Evolutionary conservation across 371 early-diverging fungal species (phyloP), one percentile per base, ranked within the genome.

Genomic region (Quaeritorhiza haematococci): DNA sequence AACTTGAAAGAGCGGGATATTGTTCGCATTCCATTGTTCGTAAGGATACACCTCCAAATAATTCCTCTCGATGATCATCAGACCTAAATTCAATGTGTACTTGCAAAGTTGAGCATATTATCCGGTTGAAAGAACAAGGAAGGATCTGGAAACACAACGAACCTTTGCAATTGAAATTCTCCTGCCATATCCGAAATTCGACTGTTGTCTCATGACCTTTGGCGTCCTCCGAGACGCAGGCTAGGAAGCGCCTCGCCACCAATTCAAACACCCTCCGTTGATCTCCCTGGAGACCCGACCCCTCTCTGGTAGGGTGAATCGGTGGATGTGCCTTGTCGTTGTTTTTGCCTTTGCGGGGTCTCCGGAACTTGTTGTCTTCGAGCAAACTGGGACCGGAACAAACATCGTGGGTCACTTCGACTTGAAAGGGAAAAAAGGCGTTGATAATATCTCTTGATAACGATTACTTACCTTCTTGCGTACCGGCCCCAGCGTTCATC

Each of bases 261-360:
- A 92, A 94, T 41, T 99, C 98, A 69, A 88, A 99, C 0, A 99
- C 83, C 7, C 75, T 71, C 49, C 74, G 72, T 5, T 92, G 87
- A 30, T 92, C 83, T 1, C 87, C 89, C 53, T 3, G 84, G 85
- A 23, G 78, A 79, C 15, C 61, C 49, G 3, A 62, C 55, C 15
- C 53, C 33, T 35, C 23, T 21, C 78, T 85, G 0, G 93, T 87
- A 1, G 99, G 99, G 71, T 99, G 99, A 61, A 99, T 99, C 0
- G 99, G 99, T 6, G 97, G 97, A 86, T 99, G 99, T 0, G 99
- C 99, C 65, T 94, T 87, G 73, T 99, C 99, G 63, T 97, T 92
- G 63, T 94, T 85, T 41, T 80, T 84, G 1, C 99, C 99, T 30
- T 72, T 80, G 53, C 98, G 77, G 0, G 99, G 99, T 48, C 64